Evolutionary conservation across 2,329 filamentous ascomycete species (phyloP).

Genomic region (Penicillium sp.): DNA sequence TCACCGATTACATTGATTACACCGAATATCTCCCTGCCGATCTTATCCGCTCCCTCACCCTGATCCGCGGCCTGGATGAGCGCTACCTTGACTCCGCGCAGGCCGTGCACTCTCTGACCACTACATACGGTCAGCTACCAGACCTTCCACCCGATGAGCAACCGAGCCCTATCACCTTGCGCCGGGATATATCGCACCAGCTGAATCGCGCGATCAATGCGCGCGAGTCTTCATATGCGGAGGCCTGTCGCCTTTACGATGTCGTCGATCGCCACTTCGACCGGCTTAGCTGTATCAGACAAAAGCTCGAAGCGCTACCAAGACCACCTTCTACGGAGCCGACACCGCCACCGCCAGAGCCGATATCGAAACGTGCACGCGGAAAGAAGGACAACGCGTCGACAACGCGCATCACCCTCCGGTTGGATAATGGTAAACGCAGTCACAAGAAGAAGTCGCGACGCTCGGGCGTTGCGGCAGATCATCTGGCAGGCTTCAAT

Average conservation of each 20-base stretch:
- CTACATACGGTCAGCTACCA: slow-evolving; percentile 47
- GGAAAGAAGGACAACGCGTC: slow-evolving; percentile 38
- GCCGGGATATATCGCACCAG: slow-evolving; percentile 53
- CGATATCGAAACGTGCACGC: slow-evolving; percentile 37
- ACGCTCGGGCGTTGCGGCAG: slow-evolving; percentile 32
- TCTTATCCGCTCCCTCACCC: slow-evolving; percentile 57
- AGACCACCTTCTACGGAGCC: slow-evolving; percentile 58
- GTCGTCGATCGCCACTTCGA: slow-evolving; percentile 54
- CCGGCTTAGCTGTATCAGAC: slow-evolving; percentile 55
- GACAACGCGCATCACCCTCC: slow-evolving; percentile 41
- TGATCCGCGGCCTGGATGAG: slow-evolving; percentile 51
- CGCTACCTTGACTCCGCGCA: slow-evolving; percentile 41
- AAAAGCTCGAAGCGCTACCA: slow-evolving; percentile 58
- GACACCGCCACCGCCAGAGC: slow-evolving; percentile 44
- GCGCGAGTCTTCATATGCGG: slow-evolving; percentile 53
- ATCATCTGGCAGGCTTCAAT: slow-evolving; percentile 36
- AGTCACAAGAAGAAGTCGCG: slow-evolving; percentile 37
- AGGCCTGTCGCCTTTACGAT: slow-evolving; percentile 54
- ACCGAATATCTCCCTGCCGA: slow-evolving; percentile 65
- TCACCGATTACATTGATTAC: slow-evolving; percentile 64
- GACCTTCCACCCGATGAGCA: slow-evolving; percentile 45
- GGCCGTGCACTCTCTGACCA: slow-evolving; percentile 41
- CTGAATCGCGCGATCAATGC: slow-evolving; percentile 52
- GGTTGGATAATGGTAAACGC: slow-evolving; percentile 30
- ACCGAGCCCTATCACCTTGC: slow-evolving; percentile 50